phyloP scores from a whole-genome alignment of 2,329 filamentous ascomycete species.

The Chrysoporthe puriensis region DNA sequence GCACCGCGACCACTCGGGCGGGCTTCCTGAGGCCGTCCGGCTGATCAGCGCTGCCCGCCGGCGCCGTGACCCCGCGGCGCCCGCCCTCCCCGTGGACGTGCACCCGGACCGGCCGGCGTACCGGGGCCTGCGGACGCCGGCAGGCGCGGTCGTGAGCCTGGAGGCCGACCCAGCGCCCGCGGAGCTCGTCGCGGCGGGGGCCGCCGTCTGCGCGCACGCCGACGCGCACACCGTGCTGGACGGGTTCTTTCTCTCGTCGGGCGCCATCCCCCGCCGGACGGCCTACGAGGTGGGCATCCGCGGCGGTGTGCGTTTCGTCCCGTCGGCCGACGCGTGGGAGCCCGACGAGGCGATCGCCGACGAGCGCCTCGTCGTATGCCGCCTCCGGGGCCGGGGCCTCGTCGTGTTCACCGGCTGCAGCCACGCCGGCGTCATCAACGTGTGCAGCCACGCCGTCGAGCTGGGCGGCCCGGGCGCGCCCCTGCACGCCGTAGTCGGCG shows the following conservation, averaged over 20 bases:
- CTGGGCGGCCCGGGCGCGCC: constrained; percentile 39
- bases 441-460: constrained; percentile 48
- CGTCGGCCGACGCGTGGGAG: constrained; percentile 46
- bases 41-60: constrained; percentile 47
- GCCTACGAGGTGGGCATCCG: constrained; percentile 53
- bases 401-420: constrained; percentile 61
- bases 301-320: constrained; percentile 48
- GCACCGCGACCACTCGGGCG: constrained; percentile 60
- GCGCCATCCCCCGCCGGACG: constrained; percentile 54
- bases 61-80: constrained; percentile 27
- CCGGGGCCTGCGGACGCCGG: constrained; percentile 48
- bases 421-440: constrained; percentile 59
- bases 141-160: constrained; percentile 47
- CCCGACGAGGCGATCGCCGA: constrained; percentile 54
- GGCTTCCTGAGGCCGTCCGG: constrained; percentile 52
- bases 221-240: constrained; percentile 51
- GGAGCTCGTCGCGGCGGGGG: constrained; percentile 50
- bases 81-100: constrained; percentile 48
- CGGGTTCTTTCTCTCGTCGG: constrained; percentile 56
- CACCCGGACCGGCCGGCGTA: constrained; percentile 56
- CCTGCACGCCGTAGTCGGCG: constrained; percentile 55
- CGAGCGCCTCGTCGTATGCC: constrained; percentile 57
- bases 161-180: constrained; percentile 56
- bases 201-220: constrained; percentile 41
- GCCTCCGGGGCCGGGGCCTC: constrained; percentile 55